A percentile compares a stretch with the other conserved stretches of the same genome.
phyloP scores from a whole-genome alignment of 179 eudicot genomes.

The Gypsophila paniculata region DNA sequence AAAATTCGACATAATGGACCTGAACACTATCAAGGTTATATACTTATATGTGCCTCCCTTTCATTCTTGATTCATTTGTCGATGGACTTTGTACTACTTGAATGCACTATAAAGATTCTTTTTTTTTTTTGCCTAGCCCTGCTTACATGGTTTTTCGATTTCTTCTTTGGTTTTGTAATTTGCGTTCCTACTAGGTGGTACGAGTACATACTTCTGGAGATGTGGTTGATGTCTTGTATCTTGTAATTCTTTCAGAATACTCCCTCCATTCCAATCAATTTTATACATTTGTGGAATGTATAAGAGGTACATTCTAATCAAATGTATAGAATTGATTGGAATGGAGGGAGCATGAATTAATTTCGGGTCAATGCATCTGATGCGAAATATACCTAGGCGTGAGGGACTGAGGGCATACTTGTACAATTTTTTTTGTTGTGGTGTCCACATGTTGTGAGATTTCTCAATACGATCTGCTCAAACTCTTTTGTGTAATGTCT shows the following conservation, averaged over 20 bases:
- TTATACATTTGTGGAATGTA: no score
- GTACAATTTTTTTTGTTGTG: conserved; percentile 3
- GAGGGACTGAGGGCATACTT: not conserved
- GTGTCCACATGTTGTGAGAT: not conserved
- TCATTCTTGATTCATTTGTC: conserved; percentile 4
- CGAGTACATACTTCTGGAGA: not conserved
- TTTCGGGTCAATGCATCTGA: not conserved
- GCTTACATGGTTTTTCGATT: no score
- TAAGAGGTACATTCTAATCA: no score
- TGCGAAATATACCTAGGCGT: not conserved
- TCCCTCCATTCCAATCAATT: no score
- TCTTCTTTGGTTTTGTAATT: no score
- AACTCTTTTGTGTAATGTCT: conserved; percentile 1
- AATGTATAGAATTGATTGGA: no score
- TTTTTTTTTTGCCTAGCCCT: not conserved
- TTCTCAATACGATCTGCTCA: not conserved
- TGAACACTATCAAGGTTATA: conserved; percentile 78
- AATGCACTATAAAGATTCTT: not conserved
- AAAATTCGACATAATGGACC: conserved; percentile 80
- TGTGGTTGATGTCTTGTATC: not conserved
- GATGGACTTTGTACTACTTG: not conserved
- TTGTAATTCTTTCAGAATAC: not conserved
- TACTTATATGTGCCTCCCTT: conserved; percentile 13
- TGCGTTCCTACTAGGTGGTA: not conserved
- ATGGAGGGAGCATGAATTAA: not conserved